Base-by-base conservation (phyloP, 2,329 filamentous ascomycete species). In the Verticillium dahliae region DNA sequence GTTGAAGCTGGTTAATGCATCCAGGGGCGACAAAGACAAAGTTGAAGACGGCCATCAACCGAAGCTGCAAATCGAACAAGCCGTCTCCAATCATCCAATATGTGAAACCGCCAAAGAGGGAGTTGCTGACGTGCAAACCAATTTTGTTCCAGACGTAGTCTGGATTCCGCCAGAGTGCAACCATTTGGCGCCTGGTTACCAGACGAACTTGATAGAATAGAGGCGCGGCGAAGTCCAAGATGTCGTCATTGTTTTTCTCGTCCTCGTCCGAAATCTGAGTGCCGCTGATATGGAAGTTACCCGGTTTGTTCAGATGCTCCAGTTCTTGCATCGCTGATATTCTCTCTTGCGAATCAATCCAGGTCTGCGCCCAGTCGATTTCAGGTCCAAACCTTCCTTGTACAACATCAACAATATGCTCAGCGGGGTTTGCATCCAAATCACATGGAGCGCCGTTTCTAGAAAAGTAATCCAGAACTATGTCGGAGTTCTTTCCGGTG, bases 381-480 rank as follows among this genome's bases (percentile, higher is more conserved):
- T 62, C 60, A 11, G 61, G 41, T 10, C 56, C 45, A 37, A 58
- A 58, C 14, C 50, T 39, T 14, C 62, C 60, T 34, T 56, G 35
- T 2, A 37, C 35, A 13, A 37, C 35, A 37, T 37, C 35, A 13
- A 37, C 35, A n/a, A 79, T 78, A 62, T 78, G 76, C 65, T 80
- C 77, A 1, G 77, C 77, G 0, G 77, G 68, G 74, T 82, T 78
- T 1, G 69, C 67, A 22, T 72, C 70, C 3, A 64, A 63, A 0
- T 79, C 79, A 33, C 76, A 78, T 14, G 73, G 72, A 0, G 79
- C 80, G 9, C 80, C 80, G 39, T 81, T 75, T 2, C 70, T 70
- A 15, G 73, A 81, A 65, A 89, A 89, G 73, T 89, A 89, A 41
- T 78, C 75, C 1, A 85, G 78, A 57, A 90, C 72, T 0, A 76